Evolutionary conservation across 2,329 filamentous ascomycete species (phyloP).

Genomic region (Myriosclerotinia duriaeana): DNA sequence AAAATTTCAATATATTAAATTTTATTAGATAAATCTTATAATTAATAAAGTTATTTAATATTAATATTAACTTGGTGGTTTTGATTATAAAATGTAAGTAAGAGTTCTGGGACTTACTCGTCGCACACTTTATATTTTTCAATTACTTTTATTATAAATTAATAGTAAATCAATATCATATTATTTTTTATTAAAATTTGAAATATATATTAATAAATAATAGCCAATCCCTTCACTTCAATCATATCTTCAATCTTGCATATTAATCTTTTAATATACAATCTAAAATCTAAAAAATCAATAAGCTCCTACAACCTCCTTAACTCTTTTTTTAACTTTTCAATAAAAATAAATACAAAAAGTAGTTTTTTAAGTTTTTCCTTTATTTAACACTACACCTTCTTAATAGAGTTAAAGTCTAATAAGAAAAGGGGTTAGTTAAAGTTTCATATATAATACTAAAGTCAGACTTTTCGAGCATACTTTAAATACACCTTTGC

Average conservation of each 20-base stretch:
- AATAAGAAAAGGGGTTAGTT: not conserved
- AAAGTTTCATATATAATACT: not conserved
- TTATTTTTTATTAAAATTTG: not conserved
- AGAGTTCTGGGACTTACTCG: too few relatives aligned
- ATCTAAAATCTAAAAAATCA: not conserved
- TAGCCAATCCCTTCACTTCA: not conserved
- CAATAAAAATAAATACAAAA: too few relatives aligned
- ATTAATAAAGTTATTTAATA: too few relatives aligned
- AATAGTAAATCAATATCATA: not conserved
- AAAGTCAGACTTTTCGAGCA: not conserved
- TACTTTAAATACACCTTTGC: not conserved
- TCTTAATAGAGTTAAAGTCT: not conserved
- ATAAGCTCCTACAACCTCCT: not conserved
- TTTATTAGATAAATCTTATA: too few relatives aligned
- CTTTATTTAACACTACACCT: too few relatives aligned
- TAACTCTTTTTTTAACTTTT: too few relatives aligned
- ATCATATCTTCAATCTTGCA: not conserved
- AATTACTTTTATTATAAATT: too few relatives aligned
- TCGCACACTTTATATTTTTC: too few relatives aligned
- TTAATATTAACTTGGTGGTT: too few relatives aligned
- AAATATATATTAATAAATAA: not conserved
- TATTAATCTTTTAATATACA: constrained; percentile 3
- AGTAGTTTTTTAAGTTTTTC: too few relatives aligned
- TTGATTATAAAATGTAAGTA: too few relatives aligned
- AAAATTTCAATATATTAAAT: too few relatives aligned